Conservation (phyloP, 768 basidiomycete genomes). For the Suillus variegatus region DNA sequence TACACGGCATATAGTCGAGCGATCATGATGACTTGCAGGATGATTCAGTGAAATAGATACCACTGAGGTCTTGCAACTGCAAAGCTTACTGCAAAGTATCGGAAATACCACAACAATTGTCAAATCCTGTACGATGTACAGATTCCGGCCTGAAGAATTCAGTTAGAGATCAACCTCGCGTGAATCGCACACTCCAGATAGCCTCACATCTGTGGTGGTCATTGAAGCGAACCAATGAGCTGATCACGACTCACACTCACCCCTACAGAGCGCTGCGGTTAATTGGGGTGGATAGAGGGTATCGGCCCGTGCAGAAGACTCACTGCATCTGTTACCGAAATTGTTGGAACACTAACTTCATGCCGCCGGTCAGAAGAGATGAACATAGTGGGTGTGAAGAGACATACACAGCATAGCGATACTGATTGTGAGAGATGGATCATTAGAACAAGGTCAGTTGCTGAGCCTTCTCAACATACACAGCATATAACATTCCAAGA, state of each 20-base stretch:
- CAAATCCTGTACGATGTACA: not conserved
- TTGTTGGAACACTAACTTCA: not conserved
- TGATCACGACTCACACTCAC: not conserved
- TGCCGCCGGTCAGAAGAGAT: not conserved
- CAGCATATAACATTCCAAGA: not conserved
- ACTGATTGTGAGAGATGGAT: not conserved
- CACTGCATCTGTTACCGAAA: not conserved
- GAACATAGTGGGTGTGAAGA: not conserved
- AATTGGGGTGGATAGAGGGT: not conserved
- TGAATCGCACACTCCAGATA: not conserved
- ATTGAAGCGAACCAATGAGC: not conserved
- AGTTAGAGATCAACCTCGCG: not conserved
- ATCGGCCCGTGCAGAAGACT: not conserved
- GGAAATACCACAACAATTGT: not conserved
- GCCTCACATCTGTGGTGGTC: not conserved
- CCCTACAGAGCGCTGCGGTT: not conserved
- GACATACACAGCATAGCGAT: not conserved
- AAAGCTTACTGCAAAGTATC: not conserved
- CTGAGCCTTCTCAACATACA: not conserved
- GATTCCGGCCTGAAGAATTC: not conserved
- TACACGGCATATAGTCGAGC: too few species aligned
- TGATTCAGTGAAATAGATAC: not conserved
- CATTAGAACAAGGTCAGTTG: not conserved
- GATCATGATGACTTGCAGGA: too few species aligned
- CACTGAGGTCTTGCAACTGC: not conserved